phyloP scores from a whole-genome alignment of 371 early-diverging fungal species.

The Entomophthora muscae region DNA sequence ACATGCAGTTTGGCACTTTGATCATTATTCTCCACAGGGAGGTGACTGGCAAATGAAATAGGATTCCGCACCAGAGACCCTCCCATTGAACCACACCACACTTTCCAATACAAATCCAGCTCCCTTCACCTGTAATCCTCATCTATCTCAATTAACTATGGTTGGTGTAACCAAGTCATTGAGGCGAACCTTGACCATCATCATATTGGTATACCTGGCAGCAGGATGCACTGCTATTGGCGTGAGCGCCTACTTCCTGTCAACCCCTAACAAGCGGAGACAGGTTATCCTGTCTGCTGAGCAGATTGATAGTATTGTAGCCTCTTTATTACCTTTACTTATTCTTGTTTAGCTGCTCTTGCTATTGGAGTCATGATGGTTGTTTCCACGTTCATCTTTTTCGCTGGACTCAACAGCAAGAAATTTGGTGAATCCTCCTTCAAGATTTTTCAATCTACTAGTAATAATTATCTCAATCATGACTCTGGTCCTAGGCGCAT shows the following conservation, averaged over 20 bases:
- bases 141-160: constrained; percentile 1
- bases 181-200: not conserved
- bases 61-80: too few species aligned
- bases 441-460: not conserved
- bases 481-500: constrained; percentile 6
- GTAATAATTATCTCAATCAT: not conserved
- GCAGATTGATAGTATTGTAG: not conserved
- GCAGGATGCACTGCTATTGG: constrained; percentile 5
- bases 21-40: too few species aligned
- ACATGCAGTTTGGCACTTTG: too few species aligned
- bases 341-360: constrained; percentile 1
- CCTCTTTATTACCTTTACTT: not conserved
- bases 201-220: not conserved
- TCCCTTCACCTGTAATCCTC: not conserved
- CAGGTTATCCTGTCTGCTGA: not conserved
- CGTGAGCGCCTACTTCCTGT: constrained; percentile 6
- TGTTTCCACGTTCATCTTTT: not conserved
- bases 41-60: too few species aligned
- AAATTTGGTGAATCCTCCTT: not conserved
- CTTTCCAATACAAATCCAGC: not conserved
- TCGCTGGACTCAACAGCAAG: not conserved
- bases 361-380: constrained; percentile 3
- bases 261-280: constrained; percentile 5
- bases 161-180: constrained; percentile 4
- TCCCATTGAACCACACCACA: not conserved